Evolutionary conservation across 1,139 yeast species (phyloP), one percentile per base, ranked within the genome.

Genomic region (Eremothecium cymbalariae): DNA sequence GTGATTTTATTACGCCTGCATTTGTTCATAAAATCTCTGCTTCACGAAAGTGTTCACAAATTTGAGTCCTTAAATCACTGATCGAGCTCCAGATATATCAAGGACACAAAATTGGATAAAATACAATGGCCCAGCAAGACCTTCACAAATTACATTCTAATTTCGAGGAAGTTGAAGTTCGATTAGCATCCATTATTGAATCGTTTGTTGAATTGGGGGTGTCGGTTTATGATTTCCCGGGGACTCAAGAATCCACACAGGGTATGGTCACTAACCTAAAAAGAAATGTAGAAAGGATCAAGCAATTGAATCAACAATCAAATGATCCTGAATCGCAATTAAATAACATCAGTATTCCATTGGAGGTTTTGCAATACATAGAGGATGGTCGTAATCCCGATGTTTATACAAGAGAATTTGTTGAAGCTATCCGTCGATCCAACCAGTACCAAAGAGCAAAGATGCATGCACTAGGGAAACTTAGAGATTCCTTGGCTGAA

Each of bases 341-440:
- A 18, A 52, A 59, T 13, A 55, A 63, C 7, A 59, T 70, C 4
- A 74, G 77, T 1, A 67, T 84, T 2, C 94, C 95, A 0, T 56
- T 79, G 30, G 95, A 84, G 51, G 86, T 84, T 11, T 63, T 84
- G 6, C 77, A 78, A 41, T 82, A 90, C 54, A 84, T 90, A 30
- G 97, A 90, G 54, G 94, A 86, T 50, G 98, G 98, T 2, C 67
- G 98, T 46, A 90, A 90, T 53, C 98, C 99, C 0, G 97, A 90
- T 54, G 88, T 90, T 31, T 90, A 90, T 58, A 86, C 97, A 0
- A 70, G 98, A 54, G 98, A 93, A 60, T 90, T 90, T 60, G 85
- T 88, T 8, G 98, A 90, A 57, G 84, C 90, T 28, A 81, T 90
- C 14, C 79, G 88, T 18, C 79, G 84, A 48, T 78, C 86, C 41